These are phyloP conservation scores for Cercophora newfieldiana DNA, from an alignment of 495 filamentous ascomycete species.

Conservation along the genomic window DNA sequence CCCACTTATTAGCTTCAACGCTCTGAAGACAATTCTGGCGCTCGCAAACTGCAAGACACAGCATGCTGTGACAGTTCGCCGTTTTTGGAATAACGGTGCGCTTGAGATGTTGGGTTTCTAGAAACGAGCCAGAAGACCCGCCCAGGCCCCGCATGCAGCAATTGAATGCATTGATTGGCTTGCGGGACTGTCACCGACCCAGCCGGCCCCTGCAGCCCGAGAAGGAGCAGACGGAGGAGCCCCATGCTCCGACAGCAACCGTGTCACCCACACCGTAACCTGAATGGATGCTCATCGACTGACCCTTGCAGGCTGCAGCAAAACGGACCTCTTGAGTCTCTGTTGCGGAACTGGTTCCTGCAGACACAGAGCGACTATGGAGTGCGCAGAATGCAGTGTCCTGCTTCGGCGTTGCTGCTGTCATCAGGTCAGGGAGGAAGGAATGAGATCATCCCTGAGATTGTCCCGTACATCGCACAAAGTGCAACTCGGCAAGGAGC, in stretches of 20 bases:
- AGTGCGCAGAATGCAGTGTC: not conserved
- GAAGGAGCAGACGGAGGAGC: not conserved
- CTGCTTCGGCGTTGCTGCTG: not conserved
- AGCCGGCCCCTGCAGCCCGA: conserved; percentile 11
- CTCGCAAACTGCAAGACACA: not conserved
- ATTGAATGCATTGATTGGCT: not conserved
- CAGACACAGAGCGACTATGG: not conserved
- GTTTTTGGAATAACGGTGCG: not conserved
- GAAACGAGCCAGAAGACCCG: not conserved
- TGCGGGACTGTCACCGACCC: not conserved
- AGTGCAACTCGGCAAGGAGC: not conserved
- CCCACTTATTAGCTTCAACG: too few species aligned
- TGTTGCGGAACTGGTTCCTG: not conserved
- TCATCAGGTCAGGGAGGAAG: not conserved
- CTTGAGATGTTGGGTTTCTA: conserved; percentile 1
- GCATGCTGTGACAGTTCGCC: not conserved
- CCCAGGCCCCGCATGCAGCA: not conserved
- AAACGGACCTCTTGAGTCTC: not conserved
- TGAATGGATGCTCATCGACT: not conserved
- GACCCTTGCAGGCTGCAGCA: not conserved
- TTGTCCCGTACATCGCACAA: not conserved
- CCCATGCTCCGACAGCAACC: not conserved
- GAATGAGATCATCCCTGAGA: not conserved
- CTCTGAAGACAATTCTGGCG: too few species aligned
- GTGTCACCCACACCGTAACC: not conserved